phyloP scores from a whole-genome alignment of 1,284 basidiomycete genomes.

The Cerioporus squamosus region DNA sequence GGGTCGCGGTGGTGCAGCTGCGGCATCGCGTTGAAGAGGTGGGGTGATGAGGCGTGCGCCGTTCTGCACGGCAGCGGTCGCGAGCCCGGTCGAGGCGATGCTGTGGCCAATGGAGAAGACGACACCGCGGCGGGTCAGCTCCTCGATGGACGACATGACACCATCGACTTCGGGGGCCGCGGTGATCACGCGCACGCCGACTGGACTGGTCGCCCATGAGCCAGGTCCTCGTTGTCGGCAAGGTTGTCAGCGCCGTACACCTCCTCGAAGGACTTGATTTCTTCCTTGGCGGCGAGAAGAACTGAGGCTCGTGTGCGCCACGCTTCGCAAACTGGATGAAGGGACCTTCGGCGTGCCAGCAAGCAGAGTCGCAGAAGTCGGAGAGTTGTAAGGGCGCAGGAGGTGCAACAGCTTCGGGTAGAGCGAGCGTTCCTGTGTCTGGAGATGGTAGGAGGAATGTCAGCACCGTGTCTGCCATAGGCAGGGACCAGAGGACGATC shows the following conservation, averaged over 20 bases:
- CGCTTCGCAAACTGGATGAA: slow-evolving; percentile 82
- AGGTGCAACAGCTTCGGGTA: slow-evolving; percentile 71
- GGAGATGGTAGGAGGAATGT: background rate
- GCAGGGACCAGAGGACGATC: background rate
- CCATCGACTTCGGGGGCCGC: slow-evolving; percentile 87
- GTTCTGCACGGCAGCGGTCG: slow-evolving; percentile 65
- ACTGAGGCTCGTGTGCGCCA: slow-evolving; percentile 78
- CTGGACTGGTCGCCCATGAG: slow-evolving; percentile 49
- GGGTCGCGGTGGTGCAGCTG: slow-evolving; percentile 85
- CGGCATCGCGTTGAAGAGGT: slow-evolving; percentile 93
- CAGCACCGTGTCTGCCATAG: background rate
- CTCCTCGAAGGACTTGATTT: slow-evolving; percentile 68
- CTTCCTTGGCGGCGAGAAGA: slow-evolving; percentile 66
- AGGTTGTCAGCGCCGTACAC: slow-evolving; percentile 75
- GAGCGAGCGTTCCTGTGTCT: slow-evolving; percentile 77
- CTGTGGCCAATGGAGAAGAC: slow-evolving; percentile 88
- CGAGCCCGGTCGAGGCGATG: slow-evolving; percentile 67
- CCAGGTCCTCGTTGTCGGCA: slow-evolving; percentile 68
- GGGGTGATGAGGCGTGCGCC: slow-evolving; percentile 88
- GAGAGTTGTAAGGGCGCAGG: slow-evolving; percentile 64
- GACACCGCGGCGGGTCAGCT: slow-evolving; percentile 69
- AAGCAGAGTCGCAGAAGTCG: slow-evolving; percentile 68
- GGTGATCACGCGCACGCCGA: slow-evolving; percentile 83
- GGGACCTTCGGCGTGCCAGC: slow-evolving; percentile 91
- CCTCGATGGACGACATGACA: slow-evolving; percentile 70